These are phyloP conservation scores for Penicillium nucicola DNA, from an alignment of 495 filamentous ascomycete genomes.

Conservation along the genomic window DNA sequence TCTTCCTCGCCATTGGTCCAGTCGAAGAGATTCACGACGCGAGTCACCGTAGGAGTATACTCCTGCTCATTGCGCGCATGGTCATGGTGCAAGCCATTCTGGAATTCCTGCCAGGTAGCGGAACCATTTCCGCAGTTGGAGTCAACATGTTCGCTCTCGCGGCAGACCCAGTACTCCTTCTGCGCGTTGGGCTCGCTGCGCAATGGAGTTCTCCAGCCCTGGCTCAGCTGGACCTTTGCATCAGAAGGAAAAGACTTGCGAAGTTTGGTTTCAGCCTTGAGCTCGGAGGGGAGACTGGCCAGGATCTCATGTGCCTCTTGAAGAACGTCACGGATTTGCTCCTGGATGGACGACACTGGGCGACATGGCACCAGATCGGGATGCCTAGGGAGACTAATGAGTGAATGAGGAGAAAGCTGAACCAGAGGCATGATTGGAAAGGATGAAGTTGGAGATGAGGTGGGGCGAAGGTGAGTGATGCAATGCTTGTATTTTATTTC, in stretches of 20 bases:
- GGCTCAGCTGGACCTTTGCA: constrained; percentile 18
- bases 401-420: constrained; percentile 25
- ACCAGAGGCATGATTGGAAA: constrained; percentile 20
- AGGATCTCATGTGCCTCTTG: constrained; percentile 57
- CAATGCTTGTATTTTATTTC: not conserved
- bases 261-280: constrained; percentile 25
- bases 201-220: constrained; percentile 20
- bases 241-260: constrained; percentile 39
- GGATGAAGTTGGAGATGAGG: not conserved
- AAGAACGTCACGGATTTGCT: constrained; percentile 36
- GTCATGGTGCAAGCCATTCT: constrained; percentile 51
- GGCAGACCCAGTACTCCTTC: constrained; percentile 64
- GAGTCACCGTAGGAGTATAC: constrained; percentile 69
- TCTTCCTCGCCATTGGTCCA: constrained; percentile 46
- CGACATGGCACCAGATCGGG: constrained; percentile 17
- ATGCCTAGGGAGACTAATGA: constrained; percentile 30
- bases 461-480: too few relatives aligned
- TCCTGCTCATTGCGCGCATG: constrained; percentile 67
- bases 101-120: constrained; percentile 66
- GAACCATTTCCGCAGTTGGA: constrained; percentile 47
- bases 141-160: constrained; percentile 61
- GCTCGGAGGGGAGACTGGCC: constrained; percentile 33
- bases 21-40: constrained; percentile 45
- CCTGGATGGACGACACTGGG: constrained; percentile 11
- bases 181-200: constrained; percentile 44